These are phyloP conservation scores for Phytophthora brassicae DNA, from an alignment of 352 stramenopile species.

Conservation along the genomic window DNA sequence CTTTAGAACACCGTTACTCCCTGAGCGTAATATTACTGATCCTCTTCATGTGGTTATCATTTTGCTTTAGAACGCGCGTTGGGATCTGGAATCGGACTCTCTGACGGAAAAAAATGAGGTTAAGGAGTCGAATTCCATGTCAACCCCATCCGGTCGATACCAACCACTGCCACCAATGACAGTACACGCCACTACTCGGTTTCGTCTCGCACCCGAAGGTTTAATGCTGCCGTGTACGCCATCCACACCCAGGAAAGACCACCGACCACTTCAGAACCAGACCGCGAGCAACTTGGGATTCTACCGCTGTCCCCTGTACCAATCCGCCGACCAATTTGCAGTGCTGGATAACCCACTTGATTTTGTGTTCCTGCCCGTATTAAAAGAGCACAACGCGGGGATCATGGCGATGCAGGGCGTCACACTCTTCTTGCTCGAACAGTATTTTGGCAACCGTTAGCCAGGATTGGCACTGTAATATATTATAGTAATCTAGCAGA, in stretches of 20 bases:
- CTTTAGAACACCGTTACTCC: too few species aligned
- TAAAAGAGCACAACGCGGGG: slow-evolving; percentile 25
- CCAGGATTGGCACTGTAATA: too few species aligned
- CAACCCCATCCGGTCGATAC: background rate
- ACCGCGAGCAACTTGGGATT: slow-evolving; percentile 16
- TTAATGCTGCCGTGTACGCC: slow-evolving; percentile 7
- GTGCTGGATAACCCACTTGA: slow-evolving; percentile 37
- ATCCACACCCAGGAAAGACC: slow-evolving; percentile 1
- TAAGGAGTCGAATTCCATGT: background rate
- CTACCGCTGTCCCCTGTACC: slow-evolving; percentile 50
- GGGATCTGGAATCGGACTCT: slow-evolving; percentile 27
- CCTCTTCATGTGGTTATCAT: background rate
- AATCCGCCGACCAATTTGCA: slow-evolving; percentile 24
- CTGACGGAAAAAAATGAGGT: slow-evolving; percentile 4
- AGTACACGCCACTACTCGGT: slow-evolving; percentile 34
- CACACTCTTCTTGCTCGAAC: slow-evolving; percentile 37
- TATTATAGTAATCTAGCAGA: too few species aligned
- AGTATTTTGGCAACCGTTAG: too few species aligned
- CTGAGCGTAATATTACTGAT: slow-evolving; percentile 9
- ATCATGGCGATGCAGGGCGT: slow-evolving; percentile 36
- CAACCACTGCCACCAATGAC: slow-evolving; percentile 31
- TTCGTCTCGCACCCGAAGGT: slow-evolving; percentile 12
- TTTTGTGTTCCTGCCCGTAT: slow-evolving; percentile 36
- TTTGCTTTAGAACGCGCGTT: slow-evolving; percentile 40
- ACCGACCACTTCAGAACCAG: slow-evolving; percentile 7